Evolutionary conservation across 306 rosid genomes (phyloP).

Genomic region (Prunus mume): DNA sequence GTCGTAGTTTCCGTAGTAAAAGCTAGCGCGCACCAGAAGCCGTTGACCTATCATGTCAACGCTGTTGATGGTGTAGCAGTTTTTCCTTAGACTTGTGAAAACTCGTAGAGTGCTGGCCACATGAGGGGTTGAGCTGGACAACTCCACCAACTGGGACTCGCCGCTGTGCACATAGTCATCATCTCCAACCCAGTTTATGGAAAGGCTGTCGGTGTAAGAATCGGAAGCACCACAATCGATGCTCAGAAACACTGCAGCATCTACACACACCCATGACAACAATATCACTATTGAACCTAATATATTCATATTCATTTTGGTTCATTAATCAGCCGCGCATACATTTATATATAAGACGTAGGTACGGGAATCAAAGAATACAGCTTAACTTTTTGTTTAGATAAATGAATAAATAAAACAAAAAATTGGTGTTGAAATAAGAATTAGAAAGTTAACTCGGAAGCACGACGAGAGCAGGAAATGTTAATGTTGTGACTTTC

Average conservation of each 20-base stretch:
- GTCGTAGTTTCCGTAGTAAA: constrained; percentile 32
- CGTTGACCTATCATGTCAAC: constrained; percentile 1
- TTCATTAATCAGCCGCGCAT: too few relatives aligned
- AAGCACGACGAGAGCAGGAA: too few relatives aligned
- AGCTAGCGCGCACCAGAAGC: constrained; percentile 27
- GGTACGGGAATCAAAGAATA: too few relatives aligned
- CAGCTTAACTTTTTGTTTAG: too few relatives aligned
- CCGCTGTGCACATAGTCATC: constrained; percentile 18
- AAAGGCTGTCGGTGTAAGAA: background rate
- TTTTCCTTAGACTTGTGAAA: constrained; percentile 14
- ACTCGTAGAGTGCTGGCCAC: constrained; percentile 13
- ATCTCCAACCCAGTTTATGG: constrained; percentile 22
- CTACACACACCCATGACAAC: background rate
- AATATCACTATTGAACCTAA: too few relatives aligned
- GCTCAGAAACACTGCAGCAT: constrained; percentile 16
- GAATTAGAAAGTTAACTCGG: too few relatives aligned
- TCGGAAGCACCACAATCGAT: constrained; percentile 27
- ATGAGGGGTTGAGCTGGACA: background rate
- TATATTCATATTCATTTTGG: too few relatives aligned
- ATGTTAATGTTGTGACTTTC: too few relatives aligned
- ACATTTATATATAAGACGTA: too few relatives aligned
- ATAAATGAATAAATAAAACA: too few relatives aligned
- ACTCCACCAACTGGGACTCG: background rate
- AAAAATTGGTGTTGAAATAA: too few relatives aligned
- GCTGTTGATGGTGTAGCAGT: constrained; percentile 19